These are phyloP conservation scores for Mrakia hoshinonis DNA, from an alignment of 768 basidiomycete genomes.

Conservation along the genomic window DNA sequence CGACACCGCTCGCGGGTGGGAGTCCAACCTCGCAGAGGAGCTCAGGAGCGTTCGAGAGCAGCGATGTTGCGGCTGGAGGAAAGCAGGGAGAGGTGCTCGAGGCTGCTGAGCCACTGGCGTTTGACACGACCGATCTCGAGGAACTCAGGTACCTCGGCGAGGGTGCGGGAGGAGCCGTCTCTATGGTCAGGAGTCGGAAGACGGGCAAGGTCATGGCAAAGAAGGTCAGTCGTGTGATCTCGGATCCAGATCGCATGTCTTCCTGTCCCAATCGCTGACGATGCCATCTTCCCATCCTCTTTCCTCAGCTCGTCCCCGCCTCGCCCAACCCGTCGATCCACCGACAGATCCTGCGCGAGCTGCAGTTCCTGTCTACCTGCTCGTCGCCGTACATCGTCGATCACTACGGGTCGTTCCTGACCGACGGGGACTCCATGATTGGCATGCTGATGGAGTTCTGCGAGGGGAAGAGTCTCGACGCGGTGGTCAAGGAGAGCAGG, in stretches of 20 bases:
- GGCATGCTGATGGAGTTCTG: conserved; percentile 43
- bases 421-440: conserved; percentile 39
- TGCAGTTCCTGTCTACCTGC: conserved; percentile 41
- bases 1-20: conserved; percentile 12
- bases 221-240: conserved; percentile 33
- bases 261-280: not conserved
- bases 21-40: conserved; percentile 31
- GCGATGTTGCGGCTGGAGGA: conserved; percentile 8
- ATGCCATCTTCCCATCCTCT: conserved; percentile 32
- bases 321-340: conserved; percentile 42
- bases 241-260: not conserved
- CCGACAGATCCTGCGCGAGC: conserved; percentile 41
- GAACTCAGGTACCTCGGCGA: conserved; percentile 38
- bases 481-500: conserved; percentile 32
- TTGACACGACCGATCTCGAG: conserved; percentile 34
- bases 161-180: conserved; percentile 41
- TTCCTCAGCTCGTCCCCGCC: conserved; percentile 38
- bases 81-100: conserved; percentile 28
- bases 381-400: conserved; percentile 41
- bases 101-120: conserved; percentile 29
- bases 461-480: conserved; percentile 41
- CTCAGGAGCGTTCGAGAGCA: conserved; percentile 10
- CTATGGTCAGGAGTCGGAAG: conserved; percentile 36
- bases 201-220: conserved; percentile 41
- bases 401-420: conserved; percentile 42